A percentile compares a stretch with the other conserved stretches of the same genome.
These are phyloP conservation scores for Salinomyces thailandicus DNA, from an alignment of 2,329 filamentous ascomycete species.

Conservation along the genomic window DNA sequence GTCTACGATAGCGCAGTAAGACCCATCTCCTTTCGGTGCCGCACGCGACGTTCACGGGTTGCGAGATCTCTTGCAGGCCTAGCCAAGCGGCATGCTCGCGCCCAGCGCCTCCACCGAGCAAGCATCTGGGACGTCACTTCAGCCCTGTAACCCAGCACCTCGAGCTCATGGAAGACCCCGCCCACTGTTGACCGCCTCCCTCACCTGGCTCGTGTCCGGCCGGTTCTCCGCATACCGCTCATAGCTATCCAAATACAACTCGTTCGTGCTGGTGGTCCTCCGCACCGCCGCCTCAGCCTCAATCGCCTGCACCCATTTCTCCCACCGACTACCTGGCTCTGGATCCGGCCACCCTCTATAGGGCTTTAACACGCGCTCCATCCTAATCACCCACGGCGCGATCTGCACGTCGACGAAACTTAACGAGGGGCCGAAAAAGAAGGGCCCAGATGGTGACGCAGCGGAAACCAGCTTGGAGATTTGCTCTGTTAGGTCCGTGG, in stretches of 20 bases:
- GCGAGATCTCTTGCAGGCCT: no score
- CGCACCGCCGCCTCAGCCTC: conserved; percentile 52
- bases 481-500: conserved; percentile 52
- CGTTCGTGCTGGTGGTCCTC: conserved; percentile 56
- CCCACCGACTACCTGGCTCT: conserved; percentile 54
- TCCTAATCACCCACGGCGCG: conserved; percentile 61
- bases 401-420: conserved; percentile 64
- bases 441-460: conserved; percentile 52
- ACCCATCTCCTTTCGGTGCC: no score
- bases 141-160: no score
- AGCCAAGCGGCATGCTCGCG: no score
- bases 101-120: no score
- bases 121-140: no score
- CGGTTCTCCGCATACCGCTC: conserved; percentile 53
- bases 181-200: conserved; percentile 51
- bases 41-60: no score
- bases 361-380: conserved; percentile 54
- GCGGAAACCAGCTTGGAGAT: conserved; percentile 53
- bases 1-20: no score
- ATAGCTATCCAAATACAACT: conserved; percentile 59
- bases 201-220: conserved; percentile 47
- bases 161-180: conserved; percentile 39
- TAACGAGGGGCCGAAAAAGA: conserved; percentile 51
- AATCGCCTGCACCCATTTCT: conserved; percentile 59
- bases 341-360: conserved; percentile 58